Evolutionary conservation across 768 basidiomycete genomes (phyloP), one percentile per base, ranked within the genome.

Genomic region (Boletus rufocinnamomeus): DNA sequence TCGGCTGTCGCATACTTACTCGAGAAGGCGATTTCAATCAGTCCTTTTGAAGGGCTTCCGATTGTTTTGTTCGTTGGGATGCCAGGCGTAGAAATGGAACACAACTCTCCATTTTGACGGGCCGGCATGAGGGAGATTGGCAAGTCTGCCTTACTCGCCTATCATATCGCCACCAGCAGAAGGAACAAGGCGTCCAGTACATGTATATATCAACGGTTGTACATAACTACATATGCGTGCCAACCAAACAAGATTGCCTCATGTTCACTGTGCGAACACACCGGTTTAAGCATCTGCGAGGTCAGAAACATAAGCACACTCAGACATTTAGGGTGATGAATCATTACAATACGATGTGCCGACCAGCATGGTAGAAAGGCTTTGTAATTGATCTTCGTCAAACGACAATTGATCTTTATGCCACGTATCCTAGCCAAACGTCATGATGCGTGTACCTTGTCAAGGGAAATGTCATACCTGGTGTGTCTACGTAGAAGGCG

Each of bases 321-420:
- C 54, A 50, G 9, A 38, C n/a, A 44, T 32, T 30, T n/a, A 34
- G 16, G 57, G 60, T 48, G 16, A 9, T 52, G 50, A 54, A 45
- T 52, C 77, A 86, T 77, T 69, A 90, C 89, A 92, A 69, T 93
- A 93, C 17, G 90, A 94, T 49, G 91, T 95, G 45, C 93, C 93
- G 30, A 92, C 90, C 38, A 95, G 79, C 85, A 95, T 93, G 40
- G 88, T 87, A 27, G 91, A 91, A 63, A 96, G 81, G 64, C 85
- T 89, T 70, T 91, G 88, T 50, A 95, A 73, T 67, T 95, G 93
- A 67, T 95, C 93, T 73, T 96, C 93, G 66, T 92, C 85, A 71
- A 96, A 95, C 52, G 82, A 80, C 51, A 84, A 80, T 68, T 94
- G 91, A 73, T 96, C 93, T 67, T 89, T 91, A 67, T 91, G 90